These are phyloP conservation scores for Coemansia sp. DNA, from an alignment of 192 early-diverging fungal genomes.

Conservation along the genomic window DNA sequence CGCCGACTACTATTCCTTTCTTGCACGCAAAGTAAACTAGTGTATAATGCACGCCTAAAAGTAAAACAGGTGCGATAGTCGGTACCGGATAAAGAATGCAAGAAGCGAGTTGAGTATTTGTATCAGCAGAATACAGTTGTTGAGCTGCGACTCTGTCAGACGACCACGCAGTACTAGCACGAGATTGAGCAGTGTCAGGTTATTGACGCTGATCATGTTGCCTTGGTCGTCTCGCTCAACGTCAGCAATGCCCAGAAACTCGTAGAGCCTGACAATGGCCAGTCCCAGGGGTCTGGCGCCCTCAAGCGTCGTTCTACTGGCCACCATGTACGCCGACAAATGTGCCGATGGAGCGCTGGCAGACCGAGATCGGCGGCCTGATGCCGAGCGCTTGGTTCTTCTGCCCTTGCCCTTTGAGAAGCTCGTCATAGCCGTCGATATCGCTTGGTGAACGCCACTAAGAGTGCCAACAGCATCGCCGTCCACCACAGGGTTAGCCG, in stretches of 20 bases:
- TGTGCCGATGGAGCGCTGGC: constrained; percentile 3
- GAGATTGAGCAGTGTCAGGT: constrained; percentile 91
- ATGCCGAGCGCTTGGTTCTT: not conserved
- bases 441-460: constrained; percentile 11
- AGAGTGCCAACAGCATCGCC: not conserved
- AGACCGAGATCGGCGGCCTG: constrained; percentile 8
- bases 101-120: constrained; percentile 67
- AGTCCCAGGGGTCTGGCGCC: constrained; percentile 33
- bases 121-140: constrained; percentile 60
- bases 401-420: constrained; percentile 41
- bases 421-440: constrained; percentile 46
- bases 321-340: constrained; percentile 26
- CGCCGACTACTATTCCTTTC: constrained; percentile 45
- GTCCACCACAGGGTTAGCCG: not conserved
- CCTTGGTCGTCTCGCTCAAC: constrained; percentile 37
- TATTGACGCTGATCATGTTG: constrained; percentile 67
- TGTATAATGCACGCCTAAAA: constrained; percentile 26
- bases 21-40: constrained; percentile 40
- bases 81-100: constrained; percentile 81
- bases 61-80: constrained; percentile 81
- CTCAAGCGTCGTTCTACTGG: constrained; percentile 41
- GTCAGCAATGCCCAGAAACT: constrained; percentile 24
- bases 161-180: constrained; percentile 78
- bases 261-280: constrained; percentile 28
- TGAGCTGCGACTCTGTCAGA: constrained; percentile 64